These are phyloP conservation scores for Yamadazyma sp. DNA, from an alignment of 1,139 yeast species.

Conservation along the genomic window DNA sequence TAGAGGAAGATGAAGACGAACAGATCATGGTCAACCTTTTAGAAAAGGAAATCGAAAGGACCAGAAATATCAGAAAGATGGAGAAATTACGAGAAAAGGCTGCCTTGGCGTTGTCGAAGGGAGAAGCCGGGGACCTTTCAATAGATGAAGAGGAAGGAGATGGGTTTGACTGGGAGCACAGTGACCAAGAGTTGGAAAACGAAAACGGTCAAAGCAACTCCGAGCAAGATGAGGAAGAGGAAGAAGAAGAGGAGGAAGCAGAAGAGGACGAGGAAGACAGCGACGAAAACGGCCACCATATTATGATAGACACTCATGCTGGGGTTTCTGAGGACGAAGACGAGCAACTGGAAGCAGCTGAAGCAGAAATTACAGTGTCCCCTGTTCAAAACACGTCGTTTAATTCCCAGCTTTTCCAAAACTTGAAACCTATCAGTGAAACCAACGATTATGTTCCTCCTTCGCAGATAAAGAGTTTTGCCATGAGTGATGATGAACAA, in stretches of 20 bases:
- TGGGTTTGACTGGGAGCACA: slow-evolving; percentile 17
- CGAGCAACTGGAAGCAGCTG: slow-evolving; percentile 11
- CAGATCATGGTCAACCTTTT: slow-evolving; percentile 50
- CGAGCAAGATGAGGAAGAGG: slow-evolving; percentile 16
- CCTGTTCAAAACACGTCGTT: not conserved
- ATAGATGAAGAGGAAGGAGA: slow-evolving; percentile 20
- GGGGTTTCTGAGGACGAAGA: slow-evolving; percentile 13
- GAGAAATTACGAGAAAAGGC: slow-evolving; percentile 47
- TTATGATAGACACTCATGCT: slow-evolving; percentile 13
- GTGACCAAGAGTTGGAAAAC: slow-evolving; percentile 11
- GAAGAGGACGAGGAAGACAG: slow-evolving; percentile 14
- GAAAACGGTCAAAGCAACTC: too few species aligned
- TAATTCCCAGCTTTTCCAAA: slow-evolving; percentile 26
- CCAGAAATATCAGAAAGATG: slow-evolving; percentile 48
- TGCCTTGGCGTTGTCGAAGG: slow-evolving; percentile 26
- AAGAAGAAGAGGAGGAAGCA: slow-evolving; percentile 16
- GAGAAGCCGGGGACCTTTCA: slow-evolving; percentile 15
- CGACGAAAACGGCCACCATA: slow-evolving; percentile 6
- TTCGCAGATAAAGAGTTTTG: slow-evolving; percentile 6
- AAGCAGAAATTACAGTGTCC: slow-evolving; percentile 1
- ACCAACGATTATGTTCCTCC: slow-evolving; percentile 5
- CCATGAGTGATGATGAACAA: slow-evolving; percentile 1
- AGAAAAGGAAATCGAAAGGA: slow-evolving; percentile 62
- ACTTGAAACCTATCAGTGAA: slow-evolving; percentile 24
- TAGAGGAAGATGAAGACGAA: slow-evolving; percentile 41